Conservation (phyloP, 257 asterid genomes). For the Nemophila menziesii region DNA sequence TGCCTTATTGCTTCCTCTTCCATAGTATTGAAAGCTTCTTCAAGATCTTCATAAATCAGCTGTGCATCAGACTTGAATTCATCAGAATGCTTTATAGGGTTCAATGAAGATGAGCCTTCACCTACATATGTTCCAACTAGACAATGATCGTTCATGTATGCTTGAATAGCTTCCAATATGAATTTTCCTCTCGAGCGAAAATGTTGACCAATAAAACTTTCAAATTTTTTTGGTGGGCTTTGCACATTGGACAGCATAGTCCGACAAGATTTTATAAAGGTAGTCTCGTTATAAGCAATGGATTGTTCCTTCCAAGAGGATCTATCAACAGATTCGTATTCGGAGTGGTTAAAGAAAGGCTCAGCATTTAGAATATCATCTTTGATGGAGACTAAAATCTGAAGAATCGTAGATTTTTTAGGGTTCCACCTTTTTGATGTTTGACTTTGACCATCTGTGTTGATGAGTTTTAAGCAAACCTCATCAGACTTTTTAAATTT, state of each 20-base stretch:
- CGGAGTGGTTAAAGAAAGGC: conserved; percentile 52
- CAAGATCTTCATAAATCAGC: conserved; percentile 6
- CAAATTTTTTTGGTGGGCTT: conserved; percentile 36
- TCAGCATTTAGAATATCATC: conserved; percentile 44
- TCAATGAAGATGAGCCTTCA: too few species aligned
- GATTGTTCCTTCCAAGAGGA: conserved; percentile 10
- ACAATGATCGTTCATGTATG: conserved; percentile 13
- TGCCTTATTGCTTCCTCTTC: neutral
- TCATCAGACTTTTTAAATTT: conserved; percentile 30
- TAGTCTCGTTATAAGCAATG: conserved; percentile 23
- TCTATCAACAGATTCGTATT: conserved; percentile 13
- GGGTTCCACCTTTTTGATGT: conserved; percentile 28
- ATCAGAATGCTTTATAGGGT: too few species aligned
- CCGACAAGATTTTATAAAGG: conserved; percentile 28
- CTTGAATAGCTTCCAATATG: conserved; percentile 18
- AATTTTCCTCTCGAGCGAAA: conserved; percentile 16
- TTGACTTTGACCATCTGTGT: conserved; percentile 30
- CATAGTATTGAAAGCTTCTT: neutral
- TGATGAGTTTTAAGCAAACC: conserved; percentile 45
- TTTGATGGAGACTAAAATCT: conserved; percentile 46
- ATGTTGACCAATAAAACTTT: conserved; percentile 25
- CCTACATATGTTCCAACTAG: neutral
- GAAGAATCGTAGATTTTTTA: conserved; percentile 34
- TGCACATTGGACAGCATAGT: conserved; percentile 23
- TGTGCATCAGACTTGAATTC: too few species aligned